Evolutionary conservation across 1,139 yeast species (phyloP), one percentile per base, ranked within the genome.

Genomic region (Groenewaldozyma sp.): DNA sequence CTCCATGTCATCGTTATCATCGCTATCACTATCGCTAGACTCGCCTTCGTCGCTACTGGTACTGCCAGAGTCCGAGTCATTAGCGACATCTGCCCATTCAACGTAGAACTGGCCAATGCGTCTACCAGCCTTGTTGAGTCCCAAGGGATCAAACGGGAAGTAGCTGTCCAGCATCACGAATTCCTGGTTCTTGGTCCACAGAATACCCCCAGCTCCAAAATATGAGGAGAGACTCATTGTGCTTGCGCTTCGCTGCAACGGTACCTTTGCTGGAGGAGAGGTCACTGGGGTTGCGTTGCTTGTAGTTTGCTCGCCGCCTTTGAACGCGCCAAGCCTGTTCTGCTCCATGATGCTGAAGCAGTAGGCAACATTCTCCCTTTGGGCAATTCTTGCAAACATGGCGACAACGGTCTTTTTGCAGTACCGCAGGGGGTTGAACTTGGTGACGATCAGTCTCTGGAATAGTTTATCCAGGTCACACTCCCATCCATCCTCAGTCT

Each of bases 111-210:
- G 72, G 24, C 68, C 64, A 45, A 80, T 63, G 29, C 78, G 66
- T 19, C 62, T 62, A 50, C 77, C 76, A 41, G 86, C 73, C 18
- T 62, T 62, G 35, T 80, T 82, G 47, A 91, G 70, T 38, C 82
- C 76, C 48, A 91, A 64, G 1, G 98, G 98, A 64, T 91, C 98
- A 59, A 84, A 91, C 10, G 98, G 98, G 62, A 91, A 91, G 59
- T 86, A 91, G 11, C 93, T 88, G 58, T 87, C 95, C 41, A 87
- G 66, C 56, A 86, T 94, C 49, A 83, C 73, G 56, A 84, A 86
- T 55, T 87, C 95, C 56, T 82, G 91, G 7, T 19, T 13, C 54
- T 74, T 74, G 47, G 52, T 55, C n/a, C 53, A 50, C 56, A 62
- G 56, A 28, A 43, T 36, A 4, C 49, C 46, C 11, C 47, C 43